Evolutionary conservation across 345 rosid genomes (phyloP), one percentile per base, ranked within the genome.

Genomic region (Draba incana): DNA sequence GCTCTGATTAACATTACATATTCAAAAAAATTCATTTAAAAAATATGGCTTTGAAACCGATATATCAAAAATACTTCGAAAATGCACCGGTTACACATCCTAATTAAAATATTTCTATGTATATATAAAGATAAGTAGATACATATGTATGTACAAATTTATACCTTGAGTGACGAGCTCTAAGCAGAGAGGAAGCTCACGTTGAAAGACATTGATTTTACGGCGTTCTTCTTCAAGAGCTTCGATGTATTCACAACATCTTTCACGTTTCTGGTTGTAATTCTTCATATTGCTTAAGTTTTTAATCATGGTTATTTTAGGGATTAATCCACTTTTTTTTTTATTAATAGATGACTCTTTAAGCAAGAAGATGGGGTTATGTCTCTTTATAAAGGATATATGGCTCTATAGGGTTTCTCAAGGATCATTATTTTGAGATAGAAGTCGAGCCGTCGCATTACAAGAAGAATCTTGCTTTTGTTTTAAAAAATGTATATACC

Each of bases 161-260:
- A 62, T 27, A 28, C 99, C 97, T 82, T 83, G 91, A 15, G 85
- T 85, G 13, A 94, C 99, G 52, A 94, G 97, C 79, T 94, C 92
- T 53, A 90, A 75, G 80, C 96, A 94, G 62, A 94, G 80, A 58
- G 99, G 99, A 77, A 93, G 96, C 77, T 93, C 97, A 10, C 97
- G 90, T 57, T 86, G 86, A 74, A 93, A 93, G 46, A 94, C 97
- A 61, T 80, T 87, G 70, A 94, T 88, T 83, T 94, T 94, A 31
- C 89, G 84, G 45, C 82, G 78, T 84, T 94, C 99, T 70, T 85
- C 97, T 74, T 94, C 92, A 37, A 94, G 77, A 10, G 88, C 92
- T 33, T 84, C 85, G 24, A 90, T 79, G 72, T 88, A 84, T 46
- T 81, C 85, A 54, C 75, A 76, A 46, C 85, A 79, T 67, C 81